Evolutionary conservation across 768 basidiomycete species (phyloP), one percentile per base, ranked within the genome.

Genomic region (Rhizopogon vinicolor): DNA sequence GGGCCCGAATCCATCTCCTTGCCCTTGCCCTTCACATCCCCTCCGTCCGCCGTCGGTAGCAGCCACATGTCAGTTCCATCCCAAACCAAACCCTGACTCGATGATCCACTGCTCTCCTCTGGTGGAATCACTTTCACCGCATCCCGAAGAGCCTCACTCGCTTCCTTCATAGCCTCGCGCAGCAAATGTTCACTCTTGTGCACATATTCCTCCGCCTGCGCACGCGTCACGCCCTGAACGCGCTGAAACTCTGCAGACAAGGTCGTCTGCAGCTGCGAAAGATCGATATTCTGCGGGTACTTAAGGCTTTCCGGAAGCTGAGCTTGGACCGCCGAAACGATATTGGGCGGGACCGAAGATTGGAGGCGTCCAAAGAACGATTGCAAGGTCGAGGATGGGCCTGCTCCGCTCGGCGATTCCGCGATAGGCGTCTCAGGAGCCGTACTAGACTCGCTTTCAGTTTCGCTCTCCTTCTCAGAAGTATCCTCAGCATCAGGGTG

Each of bases 101-200:
- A 64, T 44, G 58, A 48, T 13, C 65, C 22, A 7, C 62, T 67
- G 0, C 65, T 72, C 43, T 79, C 79, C 39, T 89, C 86, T 1
- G 94, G 94, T 0, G 94, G 95, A 13, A 98, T 77, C 50, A 97
- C 88, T 68, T 94, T 95, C 63, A 98, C 92, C 10, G 91, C 93
- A 49, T 98, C 94, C 51, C 80, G 84, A 9, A 95, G 74, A 14
- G 87, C 86, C 59, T 89, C 93, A 54, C 89, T 81, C 7, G 90
- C 89, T 63, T 91, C 91, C 63, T 84, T 87, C 62, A 91, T 79
- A 2, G 84, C 89, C 55, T 86, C 87, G 41, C 81, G 76, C 31
- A 88, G 67, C 35, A 87, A 64, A 7, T 68, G 76, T 60, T 88
- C 86, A 66, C 86, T 86, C 74, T 84, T 87, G 63, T 86, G 84